Conservation (phyloP, 2,329 filamentous ascomycete genomes). For the Elsinoe fawcettii region DNA sequence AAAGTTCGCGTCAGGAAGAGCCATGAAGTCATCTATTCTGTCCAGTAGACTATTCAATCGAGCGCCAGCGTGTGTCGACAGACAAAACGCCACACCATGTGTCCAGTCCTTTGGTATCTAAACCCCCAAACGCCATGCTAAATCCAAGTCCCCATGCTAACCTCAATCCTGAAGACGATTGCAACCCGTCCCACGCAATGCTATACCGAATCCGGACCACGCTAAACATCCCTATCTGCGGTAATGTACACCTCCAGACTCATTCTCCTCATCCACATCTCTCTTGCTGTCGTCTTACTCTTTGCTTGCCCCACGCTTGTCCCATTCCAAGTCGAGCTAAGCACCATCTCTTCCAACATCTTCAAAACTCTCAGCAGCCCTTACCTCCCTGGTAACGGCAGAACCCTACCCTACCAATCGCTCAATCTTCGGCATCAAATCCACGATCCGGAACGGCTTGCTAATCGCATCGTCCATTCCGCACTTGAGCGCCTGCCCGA, state of each 20-base stretch:
- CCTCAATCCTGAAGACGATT: too few relatives aligned
- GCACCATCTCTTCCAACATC: neutral
- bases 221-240: neutral
- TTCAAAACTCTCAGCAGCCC: too few relatives aligned
- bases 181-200: too few relatives aligned
- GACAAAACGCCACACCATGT: neutral
- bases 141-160: neutral
- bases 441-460: slow-evolving; percentile 20
- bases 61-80: neutral
- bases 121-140: neutral
- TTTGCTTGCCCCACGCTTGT: neutral
- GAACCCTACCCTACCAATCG: slow-evolving; percentile 17
- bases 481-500: slow-evolving; percentile 60
- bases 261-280: neutral
- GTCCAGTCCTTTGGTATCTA: neutral
- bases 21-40: neutral
- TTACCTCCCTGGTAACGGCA: neutral
- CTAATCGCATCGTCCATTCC: slow-evolving; percentile 49
- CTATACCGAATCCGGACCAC: neutral
- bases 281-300: neutral
- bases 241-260: neutral
- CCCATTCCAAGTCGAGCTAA: neutral
- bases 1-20: neutral
- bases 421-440: slow-evolving; percentile 21
- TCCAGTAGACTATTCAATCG: neutral